Evolutionary conservation across 768 basidiomycete species (phyloP), one percentile per base, ranked within the genome.

Genomic region (Clavaria fumosa): DNA sequence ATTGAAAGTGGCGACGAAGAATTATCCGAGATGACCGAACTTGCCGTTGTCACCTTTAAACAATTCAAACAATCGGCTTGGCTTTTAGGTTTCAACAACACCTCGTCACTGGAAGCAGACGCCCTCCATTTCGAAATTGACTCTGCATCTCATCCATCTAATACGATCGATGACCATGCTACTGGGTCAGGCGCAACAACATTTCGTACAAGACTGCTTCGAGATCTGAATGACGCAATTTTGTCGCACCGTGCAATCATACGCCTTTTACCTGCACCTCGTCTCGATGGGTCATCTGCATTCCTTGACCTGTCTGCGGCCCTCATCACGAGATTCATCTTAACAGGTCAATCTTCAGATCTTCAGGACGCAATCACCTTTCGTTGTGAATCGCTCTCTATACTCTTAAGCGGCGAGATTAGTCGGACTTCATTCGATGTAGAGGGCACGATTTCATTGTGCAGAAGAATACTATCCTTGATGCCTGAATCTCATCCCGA

Each of bases 211-310:
- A 23, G 23, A 14, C 35, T 17, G 15, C 22, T 7, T 7, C 14
- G 27, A 14, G 41, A 47, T 26, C 24, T 46, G 5, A 36, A 43
- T 19, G 42, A 47, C n/a, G 36, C 26, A 28, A 28, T 28, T 28
- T 28, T 14, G 26, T 14, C 14, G 26, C 26, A 28, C 26, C 26
- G 26, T 28, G 26, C 9, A 14, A 14, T 14, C 9, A 9, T 28
- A 9, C 9, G 26, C 9, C 26, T 28, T 9, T 14, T 9, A 28
- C 9, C 26, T 28, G 26, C 26, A 9, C 26, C 26, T 9, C 26
- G 14, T 28, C 26, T 14, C 14, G 9, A 28, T 28, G 9, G 26
- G 9, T 28, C 26, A 9, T 9, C 9, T 28, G 9, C 26, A 9
- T 14, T 28, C 26, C 14, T 9, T 14, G 9, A 28, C 26, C 26